Evolutionary conservation across 2,329 filamentous ascomycete species (phyloP).

Genomic region (Sarocladiaceae sp.): DNA sequence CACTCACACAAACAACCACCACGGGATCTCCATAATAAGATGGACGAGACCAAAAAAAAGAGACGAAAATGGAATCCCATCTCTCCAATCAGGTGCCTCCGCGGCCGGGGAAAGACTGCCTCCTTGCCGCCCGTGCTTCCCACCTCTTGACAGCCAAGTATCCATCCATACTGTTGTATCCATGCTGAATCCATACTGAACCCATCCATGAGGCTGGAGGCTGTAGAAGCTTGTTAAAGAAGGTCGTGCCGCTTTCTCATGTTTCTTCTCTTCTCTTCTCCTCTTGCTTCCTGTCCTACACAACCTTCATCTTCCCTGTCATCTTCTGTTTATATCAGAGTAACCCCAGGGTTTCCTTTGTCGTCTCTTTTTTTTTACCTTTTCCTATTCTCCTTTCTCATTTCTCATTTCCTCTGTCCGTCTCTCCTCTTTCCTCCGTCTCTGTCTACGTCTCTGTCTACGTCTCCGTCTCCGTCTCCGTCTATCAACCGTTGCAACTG

Average conservation of each 20-base stretch:
- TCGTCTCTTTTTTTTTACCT: slow-evolving; percentile 18
- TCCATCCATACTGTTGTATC: too few relatives aligned
- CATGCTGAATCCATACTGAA: too few relatives aligned
- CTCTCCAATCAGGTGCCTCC: too few relatives aligned
- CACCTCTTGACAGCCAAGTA: too few relatives aligned
- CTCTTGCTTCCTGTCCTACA: neutral
- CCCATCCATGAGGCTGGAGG: too few relatives aligned
- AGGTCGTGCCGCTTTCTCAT: neutral
- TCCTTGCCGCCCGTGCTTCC: too few relatives aligned
- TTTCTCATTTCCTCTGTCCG: slow-evolving; percentile 13
- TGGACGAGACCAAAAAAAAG: too few relatives aligned
- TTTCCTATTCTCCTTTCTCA: slow-evolving; percentile 18
- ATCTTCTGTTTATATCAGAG: slow-evolving; percentile 6
- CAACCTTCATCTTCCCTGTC: neutral
- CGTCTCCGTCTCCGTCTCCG: neutral
- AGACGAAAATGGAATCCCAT: too few relatives aligned
- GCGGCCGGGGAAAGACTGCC: too few relatives aligned
- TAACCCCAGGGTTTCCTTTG: slow-evolving; percentile 14
- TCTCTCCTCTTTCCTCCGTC: slow-evolving; percentile 10
- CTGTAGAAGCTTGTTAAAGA: slow-evolving; percentile 6
- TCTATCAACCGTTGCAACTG: neutral
- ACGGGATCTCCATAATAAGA: too few relatives aligned
- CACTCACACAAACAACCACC: slow-evolving; percentile 4
- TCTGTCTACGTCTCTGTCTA: neutral
- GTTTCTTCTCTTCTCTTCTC: too few relatives aligned